Conservation (phyloP, 2,329 filamentous ascomycete genomes). For the Hypoxylon sp. region DNA sequence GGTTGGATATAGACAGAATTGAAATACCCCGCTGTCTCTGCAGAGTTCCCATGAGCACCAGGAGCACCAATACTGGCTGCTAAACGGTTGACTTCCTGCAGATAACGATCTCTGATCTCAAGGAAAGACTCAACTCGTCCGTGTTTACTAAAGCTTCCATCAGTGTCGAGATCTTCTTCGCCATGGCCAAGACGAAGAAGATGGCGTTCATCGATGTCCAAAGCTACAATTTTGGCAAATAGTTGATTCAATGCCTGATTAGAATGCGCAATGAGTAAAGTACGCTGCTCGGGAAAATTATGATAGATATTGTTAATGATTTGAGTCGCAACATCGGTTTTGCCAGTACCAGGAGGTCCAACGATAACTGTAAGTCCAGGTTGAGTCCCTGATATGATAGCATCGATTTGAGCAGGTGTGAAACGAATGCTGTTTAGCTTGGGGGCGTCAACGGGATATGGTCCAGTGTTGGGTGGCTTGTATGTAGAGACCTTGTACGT, state of each 20-base stretch:
- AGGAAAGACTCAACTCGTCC: slow-evolving; percentile 96
- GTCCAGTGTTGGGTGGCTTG: slow-evolving; percentile 87
- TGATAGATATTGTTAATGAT: slow-evolving; percentile 99
- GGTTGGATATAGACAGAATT: slow-evolving; percentile 92
- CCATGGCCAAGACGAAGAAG: slow-evolving; percentile 92
- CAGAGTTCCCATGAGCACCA: slow-evolving; percentile 95
- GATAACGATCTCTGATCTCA: slow-evolving; percentile 83
- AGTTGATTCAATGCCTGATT: slow-evolving; percentile 98
- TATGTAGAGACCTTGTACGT: slow-evolving; percentile 90
- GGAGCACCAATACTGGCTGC: slow-evolving; percentile 88
- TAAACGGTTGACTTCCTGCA: slow-evolving; percentile 87
- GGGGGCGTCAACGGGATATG: slow-evolving; percentile 87
- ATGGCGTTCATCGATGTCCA: slow-evolving; percentile 96
- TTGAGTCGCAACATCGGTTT: slow-evolving; percentile 98
- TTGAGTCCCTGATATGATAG: slow-evolving; percentile 93
- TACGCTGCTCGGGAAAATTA: slow-evolving; percentile 94
- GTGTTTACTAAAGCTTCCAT: slow-evolving; percentile 91
- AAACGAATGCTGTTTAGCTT: slow-evolving; percentile 89
- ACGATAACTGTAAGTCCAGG: slow-evolving; percentile 95
- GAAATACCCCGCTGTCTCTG: slow-evolving; percentile 97
- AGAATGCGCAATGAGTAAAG: slow-evolving; percentile 93
- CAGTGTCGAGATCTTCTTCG: slow-evolving; percentile 91
- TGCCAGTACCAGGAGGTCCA: slow-evolving; percentile 95
- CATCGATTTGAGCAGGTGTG: slow-evolving; percentile 90
- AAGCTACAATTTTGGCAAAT: slow-evolving; percentile 96